Evolutionary conservation across 345 rosid species (phyloP), one percentile per base, ranked within the genome.

Genomic region (Eucalyptus pauciflora): DNA sequence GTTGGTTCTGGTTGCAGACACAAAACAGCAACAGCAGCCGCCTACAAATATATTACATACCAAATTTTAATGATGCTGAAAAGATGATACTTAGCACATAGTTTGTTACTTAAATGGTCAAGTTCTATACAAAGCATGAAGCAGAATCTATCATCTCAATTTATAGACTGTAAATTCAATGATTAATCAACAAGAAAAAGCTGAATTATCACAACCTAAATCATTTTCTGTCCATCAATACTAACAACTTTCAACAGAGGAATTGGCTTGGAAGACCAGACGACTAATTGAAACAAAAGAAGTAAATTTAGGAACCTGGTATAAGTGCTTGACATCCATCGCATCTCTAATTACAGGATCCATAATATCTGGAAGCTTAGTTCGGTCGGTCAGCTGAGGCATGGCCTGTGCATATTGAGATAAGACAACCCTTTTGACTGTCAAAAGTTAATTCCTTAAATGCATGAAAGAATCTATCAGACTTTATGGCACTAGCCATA

Each of bases 341-440:
- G 95, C 93, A 90, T 95, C 94, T 92, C 92, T 94, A 51, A 98
- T 94, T 80, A 91, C 97, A 56, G 98, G 97, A 92, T 98, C 99
- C 93, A 98, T 89, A 3, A 96, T 96, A 90, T 90, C 93, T 50
- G 99, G 99, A 91, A 98, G 97, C 89, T 93, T 94, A 80, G 95
- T 90, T 94, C 99, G 94, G 92, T 96, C 98, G 58, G 98, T 96
- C 31, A 98, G 99, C 92, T 96, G 97, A 92, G 99, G 99, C 99
- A 98, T 95, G 92, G 99, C 99, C 99, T 98, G 95, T 91, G 60
- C 48, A 76, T 37, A 10, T 76, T 13, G 4, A 89, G 52, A 62
- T 10, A 46, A 87, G 85, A 41, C 24, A 54, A 25, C 15, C 11
- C n/a, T 41, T 86, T 86, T 16, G 2, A 86, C 33, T 10, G 17